These are phyloP conservation scores for Ogataea naganishii DNA, from an alignment of 805 yeast species.

Conservation along the genomic window DNA sequence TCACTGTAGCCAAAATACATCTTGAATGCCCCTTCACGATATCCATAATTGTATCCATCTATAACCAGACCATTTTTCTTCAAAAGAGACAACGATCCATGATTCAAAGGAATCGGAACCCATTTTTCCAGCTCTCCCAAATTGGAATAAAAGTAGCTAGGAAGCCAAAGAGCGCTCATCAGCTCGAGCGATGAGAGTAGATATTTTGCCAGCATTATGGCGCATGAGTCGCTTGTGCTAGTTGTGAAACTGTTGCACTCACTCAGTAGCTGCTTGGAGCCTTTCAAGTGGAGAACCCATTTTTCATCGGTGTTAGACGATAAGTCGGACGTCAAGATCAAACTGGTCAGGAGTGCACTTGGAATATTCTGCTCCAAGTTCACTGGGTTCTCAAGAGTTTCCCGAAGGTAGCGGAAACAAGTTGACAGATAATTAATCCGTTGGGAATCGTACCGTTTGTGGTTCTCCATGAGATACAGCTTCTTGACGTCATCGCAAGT, in stretches of 20 bases:
- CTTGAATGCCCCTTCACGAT: constrained; percentile 9
- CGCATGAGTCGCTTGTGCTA: constrained; percentile 7
- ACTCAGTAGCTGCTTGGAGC: constrained; percentile 55
- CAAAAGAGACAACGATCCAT: constrained; percentile 14
- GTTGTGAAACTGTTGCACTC: constrained; percentile 33
- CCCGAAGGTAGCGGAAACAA: constrained; percentile 51
- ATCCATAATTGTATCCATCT: constrained; percentile 12
- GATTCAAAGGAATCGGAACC: constrained; percentile 18
- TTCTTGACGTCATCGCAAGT: constrained; percentile 3
- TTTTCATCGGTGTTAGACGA: constrained; percentile 43
- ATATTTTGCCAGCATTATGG: constrained; percentile 15
- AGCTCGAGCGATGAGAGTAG: constrained; percentile 42
- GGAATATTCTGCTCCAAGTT: constrained; percentile 42
- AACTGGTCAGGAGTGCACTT: constrained; percentile 55
- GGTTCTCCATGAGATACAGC: constrained; percentile 11
- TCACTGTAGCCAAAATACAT: constrained; percentile 20
- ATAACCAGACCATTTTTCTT: constrained; percentile 16
- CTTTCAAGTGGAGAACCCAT: constrained; percentile 56
- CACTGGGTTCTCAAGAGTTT: constrained; percentile 28
- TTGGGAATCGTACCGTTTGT: constrained; percentile 42
- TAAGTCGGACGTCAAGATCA: constrained; percentile 52
- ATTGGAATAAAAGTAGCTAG: constrained; percentile 42
- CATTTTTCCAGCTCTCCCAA: constrained; percentile 30
- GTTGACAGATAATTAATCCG: constrained; percentile 52
- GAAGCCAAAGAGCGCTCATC: constrained; percentile 44